Evolutionary conservation across 2,329 filamentous ascomycete species (phyloP), one percentile per base, ranked within the genome.

Genomic region (Nemania abortiva): DNA sequence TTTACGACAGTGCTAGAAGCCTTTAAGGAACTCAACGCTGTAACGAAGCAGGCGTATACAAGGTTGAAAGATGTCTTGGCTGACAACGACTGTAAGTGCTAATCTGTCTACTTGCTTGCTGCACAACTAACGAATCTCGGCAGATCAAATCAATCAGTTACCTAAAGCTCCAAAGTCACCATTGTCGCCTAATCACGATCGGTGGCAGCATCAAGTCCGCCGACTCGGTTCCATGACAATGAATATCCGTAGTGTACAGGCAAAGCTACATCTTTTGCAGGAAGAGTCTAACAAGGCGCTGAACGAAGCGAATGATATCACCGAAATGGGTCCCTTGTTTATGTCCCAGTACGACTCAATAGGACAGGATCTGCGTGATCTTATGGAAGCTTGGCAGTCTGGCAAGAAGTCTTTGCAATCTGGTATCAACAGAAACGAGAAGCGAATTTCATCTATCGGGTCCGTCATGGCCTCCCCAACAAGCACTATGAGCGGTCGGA

Each of bases 261-360:
- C 96, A 42, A 99, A 98, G 80, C 90, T 99, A 83, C 94, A 97
- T 69, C 86, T 99, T 7, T 83, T 98, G 63, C 90, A 94, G 58
- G 96, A 99, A 79, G 94, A 98, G 79, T 97, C 94, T 0, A 93
- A 93, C 77, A 89, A 89, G 69, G 90, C 90, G 52, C 82, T 97
- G 31, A 92, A 97, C 75, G 90, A 91, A 74, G 90, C 92, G 45
- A 85, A 86, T 67, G 89, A 91, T 74, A 89, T 93, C 20, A 89
- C 89, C 3, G 92, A 97, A 73, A 87, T 97, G 18, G 93, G 92
- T 0, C 88, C 91, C 0, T 90, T 90, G 70, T 74, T 98, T 47
- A 91, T 97, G 86, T 83, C 90, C 24, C 96, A 98, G 77, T 99
- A 98, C 80, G 96, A 99, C 65, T 95, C 94, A 4, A 97, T 99